These are phyloP conservation scores for Pseudogymnoascus sp. DNA, from an alignment of 2,329 filamentous ascomycete species.

Conservation along the genomic window DNA sequence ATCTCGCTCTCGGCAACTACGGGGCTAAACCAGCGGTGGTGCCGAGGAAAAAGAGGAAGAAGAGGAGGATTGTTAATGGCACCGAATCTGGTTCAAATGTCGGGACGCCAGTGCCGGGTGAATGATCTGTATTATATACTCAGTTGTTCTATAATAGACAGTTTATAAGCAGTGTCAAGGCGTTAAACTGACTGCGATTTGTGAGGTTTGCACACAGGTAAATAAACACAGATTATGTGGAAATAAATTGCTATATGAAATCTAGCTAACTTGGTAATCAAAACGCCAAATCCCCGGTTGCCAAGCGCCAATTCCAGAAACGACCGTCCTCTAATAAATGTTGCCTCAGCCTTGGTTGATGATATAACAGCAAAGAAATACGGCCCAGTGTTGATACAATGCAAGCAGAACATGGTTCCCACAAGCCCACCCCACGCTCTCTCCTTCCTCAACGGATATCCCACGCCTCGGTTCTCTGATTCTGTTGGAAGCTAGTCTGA, in stretches of 20 bases:
- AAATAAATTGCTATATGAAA: background rate
- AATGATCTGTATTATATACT: slow-evolving; percentile 3
- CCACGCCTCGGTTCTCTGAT: background rate
- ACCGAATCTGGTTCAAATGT: slow-evolving; percentile 45
- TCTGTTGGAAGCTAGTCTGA: background rate
- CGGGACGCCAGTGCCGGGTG: slow-evolving; percentile 46
- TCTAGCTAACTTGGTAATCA: background rate
- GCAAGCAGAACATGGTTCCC: background rate
- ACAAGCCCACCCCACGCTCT: background rate
- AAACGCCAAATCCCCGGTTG: background rate
- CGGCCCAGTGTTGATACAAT: slow-evolving; percentile 10
- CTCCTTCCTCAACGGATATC: background rate
- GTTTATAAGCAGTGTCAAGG: slow-evolving; percentile 24
- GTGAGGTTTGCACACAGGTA: background rate
- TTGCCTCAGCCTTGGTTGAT: slow-evolving; percentile 1
- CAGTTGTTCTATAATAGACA: background rate
- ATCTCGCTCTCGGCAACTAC: slow-evolving; percentile 67
- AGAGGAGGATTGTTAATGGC: slow-evolving; percentile 55
- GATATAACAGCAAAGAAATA: slow-evolving; percentile 33
- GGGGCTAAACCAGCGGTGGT: slow-evolving; percentile 71
- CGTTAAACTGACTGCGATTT: slow-evolving; percentile 25
- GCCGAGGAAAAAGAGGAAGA: slow-evolving; percentile 65
- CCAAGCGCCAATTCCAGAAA: slow-evolving; percentile 34
- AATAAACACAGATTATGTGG: background rate
- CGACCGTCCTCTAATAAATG: slow-evolving; percentile 30